Base-by-base conservation (phyloP, 2,329 filamentous ascomycete genomes). In the Hypoxylon rubiginosum region DNA sequence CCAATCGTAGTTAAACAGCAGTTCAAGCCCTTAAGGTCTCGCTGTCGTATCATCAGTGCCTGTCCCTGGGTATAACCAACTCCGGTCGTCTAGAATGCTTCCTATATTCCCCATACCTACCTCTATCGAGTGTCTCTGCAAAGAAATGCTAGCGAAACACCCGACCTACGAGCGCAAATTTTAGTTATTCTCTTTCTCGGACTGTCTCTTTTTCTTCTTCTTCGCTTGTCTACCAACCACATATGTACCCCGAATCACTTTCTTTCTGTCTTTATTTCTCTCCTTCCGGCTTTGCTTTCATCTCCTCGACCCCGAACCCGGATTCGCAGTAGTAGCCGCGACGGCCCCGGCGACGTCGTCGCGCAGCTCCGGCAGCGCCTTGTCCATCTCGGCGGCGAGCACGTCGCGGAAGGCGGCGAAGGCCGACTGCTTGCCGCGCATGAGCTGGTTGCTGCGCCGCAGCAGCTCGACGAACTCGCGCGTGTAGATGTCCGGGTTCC, bases 401-500 rank as follows among this genome's bases (percentile, higher is more conserved):
- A 88, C 82, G 78, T 91, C 88, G 57, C 88, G 81, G 75, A 92
- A 91, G 30, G 78, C 72, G 10, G 76, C 82, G 74, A 91, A 92
- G 36, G 89, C 89, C 72, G 79, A 77, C 78, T 84, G 82, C 82
- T 91, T 91, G 59, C 90, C 90, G 72, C 85, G 83, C 81, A 90
- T 84, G 66, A 90, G 80, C 82, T 91, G 90, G 80, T 92, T 92
- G 43, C 85, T 83, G 50, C 88, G 82, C 58, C 89, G 81, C 24
- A 90, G 88, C 56, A 90, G 82, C 85, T 92, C 90, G 73, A 91
- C 89, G 73, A 92, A 91, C 81, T 92, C 90, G 73, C 90, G 84
- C 58, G 90, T 92, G 82, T 92, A 92, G 72, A 92, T 91, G 79
- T 92, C 90, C 2, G 90, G 90, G 81, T 92, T 92, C 54, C 90